These are phyloP conservation scores for Pyrenophora tritici-repentis DNA, from an alignment of 2,329 filamentous ascomycete species.

Conservation along the genomic window DNA sequence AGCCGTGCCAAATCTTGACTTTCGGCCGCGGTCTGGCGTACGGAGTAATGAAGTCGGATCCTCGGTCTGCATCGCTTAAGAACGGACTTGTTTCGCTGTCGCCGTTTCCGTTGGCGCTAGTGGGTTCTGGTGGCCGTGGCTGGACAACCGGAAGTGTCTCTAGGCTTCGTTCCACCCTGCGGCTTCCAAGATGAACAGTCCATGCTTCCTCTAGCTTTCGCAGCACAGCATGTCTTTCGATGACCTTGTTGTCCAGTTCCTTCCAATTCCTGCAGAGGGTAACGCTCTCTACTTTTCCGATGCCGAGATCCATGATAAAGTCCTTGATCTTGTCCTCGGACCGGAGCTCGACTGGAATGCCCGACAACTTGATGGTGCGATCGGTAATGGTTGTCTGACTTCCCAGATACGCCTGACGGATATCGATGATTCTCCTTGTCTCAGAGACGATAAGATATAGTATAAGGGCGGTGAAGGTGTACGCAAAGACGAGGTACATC, in stretches of 20 bases:
- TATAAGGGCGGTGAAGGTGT: constrained; percentile 83
- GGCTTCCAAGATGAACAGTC: constrained; percentile 73
- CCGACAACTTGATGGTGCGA: constrained; percentile 87
- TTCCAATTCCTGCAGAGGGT: constrained; percentile 87
- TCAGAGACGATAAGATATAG: constrained; percentile 82
- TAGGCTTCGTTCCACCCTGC: constrained; percentile 54
- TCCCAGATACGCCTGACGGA: constrained; percentile 88
- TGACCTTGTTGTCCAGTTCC: constrained; percentile 75
- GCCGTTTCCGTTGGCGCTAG: constrained; percentile 34
- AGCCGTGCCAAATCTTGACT: constrained; percentile 77
- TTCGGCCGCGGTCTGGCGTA: constrained; percentile 64
- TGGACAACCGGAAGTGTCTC: constrained; percentile 58
- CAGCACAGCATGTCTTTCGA: constrained; percentile 67
- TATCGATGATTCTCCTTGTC: constrained; percentile 81
- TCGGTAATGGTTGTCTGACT: constrained; percentile 96
- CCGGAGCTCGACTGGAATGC: constrained; percentile 78
- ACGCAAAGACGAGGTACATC: constrained; percentile 94
- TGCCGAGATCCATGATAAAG: constrained; percentile 83
- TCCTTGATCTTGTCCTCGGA: constrained; percentile 83
- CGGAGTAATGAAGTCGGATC: constrained; percentile 49
- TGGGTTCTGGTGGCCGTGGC: constrained; percentile 47
- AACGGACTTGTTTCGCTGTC: constrained; percentile 65
- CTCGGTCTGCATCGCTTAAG: constrained; percentile 55
- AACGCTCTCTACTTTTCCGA: constrained; percentile 88
- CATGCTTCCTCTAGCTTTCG: constrained; percentile 81